A percentile compares a stretch with the other conserved stretches of the same genome.
Conservation (phyloP, 2,329 filamentous ascomycete genomes). For the Endocalyx cinctus region DNA sequence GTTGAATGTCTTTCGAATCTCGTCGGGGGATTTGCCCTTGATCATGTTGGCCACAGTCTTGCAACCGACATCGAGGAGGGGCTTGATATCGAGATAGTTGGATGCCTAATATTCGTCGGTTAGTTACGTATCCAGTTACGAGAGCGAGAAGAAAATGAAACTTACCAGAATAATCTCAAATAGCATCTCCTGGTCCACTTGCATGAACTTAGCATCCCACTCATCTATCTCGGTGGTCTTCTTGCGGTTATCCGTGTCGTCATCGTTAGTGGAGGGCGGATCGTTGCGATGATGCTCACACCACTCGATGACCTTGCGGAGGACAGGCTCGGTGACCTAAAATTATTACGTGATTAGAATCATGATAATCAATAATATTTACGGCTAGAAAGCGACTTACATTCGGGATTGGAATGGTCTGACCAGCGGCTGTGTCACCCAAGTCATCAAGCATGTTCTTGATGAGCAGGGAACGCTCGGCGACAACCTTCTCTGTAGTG, state of each 20-base stretch:
- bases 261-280: conserved; percentile 74
- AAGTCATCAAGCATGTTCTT: conserved; percentile 98
- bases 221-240: conserved; percentile 99
- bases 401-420: conserved; percentile 85
- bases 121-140: conserved; percentile 12
- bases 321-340: conserved; percentile 84
- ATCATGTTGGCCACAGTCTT: conserved; percentile 99
- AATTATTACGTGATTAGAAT: too few species aligned
- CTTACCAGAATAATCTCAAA: conserved; percentile 96
- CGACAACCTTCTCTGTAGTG: conserved; percentile 68
- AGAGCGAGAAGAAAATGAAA: conserved; percentile 12
- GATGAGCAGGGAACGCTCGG: conserved; percentile 89
- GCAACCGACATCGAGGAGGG: conserved; percentile 94
- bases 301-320: conserved; percentile 97
- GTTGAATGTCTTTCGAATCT: conserved; percentile 99
- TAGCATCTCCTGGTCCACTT: conserved; percentile 99
- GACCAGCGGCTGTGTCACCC: conserved; percentile 56
- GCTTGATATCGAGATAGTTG: conserved; percentile 99
- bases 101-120: conserved; percentile 59
- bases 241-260: conserved; percentile 90
- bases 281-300: conserved; percentile 93
- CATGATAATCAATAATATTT: too few species aligned
- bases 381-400: conserved; percentile 41
- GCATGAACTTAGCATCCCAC: conserved; percentile 99
- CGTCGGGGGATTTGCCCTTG: conserved; percentile 99